These are phyloP conservation scores for Soucietia sequanensis DNA, from an alignment of 805 yeast genomes.

Conservation along the genomic window DNA sequence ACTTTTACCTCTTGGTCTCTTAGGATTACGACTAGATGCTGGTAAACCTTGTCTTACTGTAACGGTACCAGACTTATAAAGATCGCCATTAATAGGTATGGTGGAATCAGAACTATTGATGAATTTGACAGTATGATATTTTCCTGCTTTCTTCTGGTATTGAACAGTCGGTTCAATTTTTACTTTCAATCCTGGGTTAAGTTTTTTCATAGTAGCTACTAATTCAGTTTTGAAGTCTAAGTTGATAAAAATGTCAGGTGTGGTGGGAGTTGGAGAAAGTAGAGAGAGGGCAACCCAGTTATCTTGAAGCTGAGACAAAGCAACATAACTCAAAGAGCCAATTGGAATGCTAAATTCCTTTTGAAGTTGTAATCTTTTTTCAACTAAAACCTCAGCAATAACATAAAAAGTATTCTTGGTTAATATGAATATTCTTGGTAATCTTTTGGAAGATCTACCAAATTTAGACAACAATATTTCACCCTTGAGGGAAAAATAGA, in stretches of 20 bases:
- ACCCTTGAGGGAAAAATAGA: conserved; percentile 79
- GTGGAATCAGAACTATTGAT: conserved; percentile 48
- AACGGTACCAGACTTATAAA: conserved; percentile 85
- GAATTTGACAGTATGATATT: conserved; percentile 73
- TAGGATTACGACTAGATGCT: conserved; percentile 64
- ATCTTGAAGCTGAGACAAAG: conserved; percentile 76
- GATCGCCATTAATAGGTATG: conserved; percentile 68
- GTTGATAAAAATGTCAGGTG: conserved; percentile 79
- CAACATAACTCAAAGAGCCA: conserved; percentile 56
- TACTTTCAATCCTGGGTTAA: conserved; percentile 58
- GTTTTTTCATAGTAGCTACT: conserved; percentile 65
- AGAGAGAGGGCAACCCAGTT: conserved; percentile 84
- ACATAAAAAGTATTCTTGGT: conserved; percentile 64
- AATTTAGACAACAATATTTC: conserved; percentile 82
- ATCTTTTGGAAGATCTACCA: conserved; percentile 84
- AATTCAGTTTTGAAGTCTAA: conserved; percentile 88
- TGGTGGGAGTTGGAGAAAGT: conserved; percentile 43
- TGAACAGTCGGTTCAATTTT: conserved; percentile 68
- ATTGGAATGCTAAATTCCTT: conserved; percentile 67
- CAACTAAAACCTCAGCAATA: conserved; percentile 69
- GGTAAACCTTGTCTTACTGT: conserved; percentile 80
- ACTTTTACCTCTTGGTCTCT: conserved; percentile 64
- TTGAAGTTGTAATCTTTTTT: conserved; percentile 52
- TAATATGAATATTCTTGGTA: conserved; percentile 70
- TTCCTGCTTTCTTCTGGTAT: conserved; percentile 90